Percentiles rank a stretch among this genome's conserved stretches.
Conservation (phyloP, 257 asterid species). For the Rubia yunnanensis region DNA sequence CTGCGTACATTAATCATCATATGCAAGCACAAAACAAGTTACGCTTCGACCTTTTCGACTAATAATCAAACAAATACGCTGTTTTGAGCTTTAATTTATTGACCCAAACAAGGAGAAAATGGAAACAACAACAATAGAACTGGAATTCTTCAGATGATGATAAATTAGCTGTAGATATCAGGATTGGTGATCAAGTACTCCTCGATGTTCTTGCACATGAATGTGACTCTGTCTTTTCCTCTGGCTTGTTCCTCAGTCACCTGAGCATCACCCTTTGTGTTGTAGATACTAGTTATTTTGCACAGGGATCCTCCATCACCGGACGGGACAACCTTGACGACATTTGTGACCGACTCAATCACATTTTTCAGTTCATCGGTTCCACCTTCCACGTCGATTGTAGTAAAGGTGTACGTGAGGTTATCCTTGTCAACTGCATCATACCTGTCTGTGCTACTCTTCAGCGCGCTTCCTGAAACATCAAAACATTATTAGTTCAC, state of each 20-base stretch:
- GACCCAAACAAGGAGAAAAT: background rate
- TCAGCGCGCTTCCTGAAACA: conserved; percentile 1
- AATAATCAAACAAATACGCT: too few relatives aligned
- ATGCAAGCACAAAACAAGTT: too few relatives aligned
- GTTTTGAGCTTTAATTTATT: background rate
- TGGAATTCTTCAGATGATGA: too few relatives aligned
- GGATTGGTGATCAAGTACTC: conserved; percentile 20
- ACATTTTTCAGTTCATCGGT: conserved; percentile 14
- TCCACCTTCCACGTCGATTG: conserved; percentile 38
- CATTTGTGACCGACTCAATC: conserved; percentile 34
- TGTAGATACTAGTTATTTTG: conserved; percentile 26
- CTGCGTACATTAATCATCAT: too few relatives aligned
- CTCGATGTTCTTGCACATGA: conserved; percentile 13
- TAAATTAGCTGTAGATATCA: background rate
- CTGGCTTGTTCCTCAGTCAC: conserved; percentile 26
- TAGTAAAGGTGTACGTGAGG: conserved; percentile 23
- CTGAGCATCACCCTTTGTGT: conserved; percentile 25
- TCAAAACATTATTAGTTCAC: background rate
- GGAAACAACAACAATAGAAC: background rate
- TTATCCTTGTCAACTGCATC: conserved; percentile 34
- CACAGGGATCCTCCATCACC: conserved; percentile 38
- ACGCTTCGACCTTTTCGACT: too few relatives aligned
- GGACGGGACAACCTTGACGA: conserved; percentile 28
- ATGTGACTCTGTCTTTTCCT: conserved; percentile 1
- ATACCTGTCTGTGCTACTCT: conserved; percentile 34